Base-by-base conservation (phyloP, 345 rosid species). In the Erucastrum elatum region DNA sequence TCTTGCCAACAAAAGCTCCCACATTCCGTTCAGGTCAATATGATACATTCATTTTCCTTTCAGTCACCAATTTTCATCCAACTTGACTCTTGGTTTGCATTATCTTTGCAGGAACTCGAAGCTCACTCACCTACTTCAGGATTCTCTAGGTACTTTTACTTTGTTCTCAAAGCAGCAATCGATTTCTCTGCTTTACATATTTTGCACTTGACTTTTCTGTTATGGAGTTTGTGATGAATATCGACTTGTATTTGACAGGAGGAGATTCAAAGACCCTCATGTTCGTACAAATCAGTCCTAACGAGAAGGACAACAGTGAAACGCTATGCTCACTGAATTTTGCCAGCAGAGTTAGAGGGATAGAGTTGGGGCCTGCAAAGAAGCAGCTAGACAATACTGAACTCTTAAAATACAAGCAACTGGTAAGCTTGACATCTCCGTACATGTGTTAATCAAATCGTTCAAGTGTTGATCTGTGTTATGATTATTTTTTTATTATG, bases 111-210 rank as follows among this genome's bases (percentile, higher is more conserved):
- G 99, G 87, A 95, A 95, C 81, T 95, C 99, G 76, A 95, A 92
- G 88, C 99, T 95, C 71, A 92, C 99, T 2, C 98, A 92, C 77
- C 83, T 92, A 85, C 99, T 95, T 84, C 99, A 95, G 82, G 98
- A 92, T 72, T 95, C 98, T 82, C 80, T 95, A 78, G 98, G 98
- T 92, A 83, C 56, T 9, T 27, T 56, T 25, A 70, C 41, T 55
- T 44, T 72, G 58, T 31, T 27, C 16, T 66, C 17, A 12, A 21
- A 7, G 49, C 53, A 21, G 21, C 51, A 21, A 21, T 21, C 31
- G 21, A 0, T 12, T 55, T 34, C 33, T 34, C 51, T 70, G 68
- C 53, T 12, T 68, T 21, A 21, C 21, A 59, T 6, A 59, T 31
- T 21, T 21, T 21, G 13, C 21, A 21, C 21, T 21, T 21, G 21